Evolutionary conservation across 805 yeast species (phyloP).

Genomic region (Barnettozyma wickerhamii): DNA sequence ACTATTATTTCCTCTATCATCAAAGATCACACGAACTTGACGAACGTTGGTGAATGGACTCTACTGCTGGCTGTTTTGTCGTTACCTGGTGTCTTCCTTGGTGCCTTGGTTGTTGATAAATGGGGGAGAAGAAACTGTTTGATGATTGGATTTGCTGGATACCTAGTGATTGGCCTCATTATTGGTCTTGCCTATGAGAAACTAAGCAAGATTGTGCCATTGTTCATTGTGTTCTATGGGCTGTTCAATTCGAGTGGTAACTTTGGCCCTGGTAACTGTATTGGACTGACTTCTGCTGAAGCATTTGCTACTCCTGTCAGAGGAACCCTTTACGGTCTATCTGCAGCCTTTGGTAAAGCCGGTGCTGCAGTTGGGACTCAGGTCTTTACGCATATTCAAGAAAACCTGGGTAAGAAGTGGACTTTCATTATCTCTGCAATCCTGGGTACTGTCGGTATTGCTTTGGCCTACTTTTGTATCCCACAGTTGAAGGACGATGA

Average conservation of each 20-base stretch:
- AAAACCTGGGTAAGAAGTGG: slow-evolving; percentile 61
- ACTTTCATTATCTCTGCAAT: slow-evolving; percentile 78
- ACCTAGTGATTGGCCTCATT: slow-evolving; percentile 65
- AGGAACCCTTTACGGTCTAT: slow-evolving; percentile 69
- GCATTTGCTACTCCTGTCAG: slow-evolving; percentile 72
- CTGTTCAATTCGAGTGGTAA: slow-evolving; percentile 67
- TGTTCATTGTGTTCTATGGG: slow-evolving; percentile 71
- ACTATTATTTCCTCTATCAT: slow-evolving; percentile 56
- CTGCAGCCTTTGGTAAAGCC: slow-evolving; percentile 78
- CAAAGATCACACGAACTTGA: slow-evolving; percentile 33
- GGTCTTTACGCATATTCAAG: slow-evolving; percentile 64
- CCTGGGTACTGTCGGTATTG: slow-evolving; percentile 62
- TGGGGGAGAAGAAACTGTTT: slow-evolving; percentile 71
- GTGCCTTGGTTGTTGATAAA: slow-evolving; percentile 59
- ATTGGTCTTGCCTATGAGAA: slow-evolving; percentile 62
- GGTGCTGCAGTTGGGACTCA: slow-evolving; percentile 85
- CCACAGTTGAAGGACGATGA: slow-evolving; percentile 74
- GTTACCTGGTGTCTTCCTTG: slow-evolving; percentile 69
- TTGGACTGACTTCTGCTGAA: slow-evolving; percentile 67
- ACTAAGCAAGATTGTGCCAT: slow-evolving; percentile 50
- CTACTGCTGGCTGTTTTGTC: slow-evolving; percentile 60
- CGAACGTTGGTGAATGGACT: slow-evolving; percentile 68
- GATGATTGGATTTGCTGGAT: slow-evolving; percentile 68
- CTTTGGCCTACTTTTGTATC: slow-evolving; percentile 45
- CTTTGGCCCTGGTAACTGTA: slow-evolving; percentile 74